Evolutionary conservation across 768 basidiomycete genomes (phyloP).

Genomic region (Leccinum imitatum): DNA sequence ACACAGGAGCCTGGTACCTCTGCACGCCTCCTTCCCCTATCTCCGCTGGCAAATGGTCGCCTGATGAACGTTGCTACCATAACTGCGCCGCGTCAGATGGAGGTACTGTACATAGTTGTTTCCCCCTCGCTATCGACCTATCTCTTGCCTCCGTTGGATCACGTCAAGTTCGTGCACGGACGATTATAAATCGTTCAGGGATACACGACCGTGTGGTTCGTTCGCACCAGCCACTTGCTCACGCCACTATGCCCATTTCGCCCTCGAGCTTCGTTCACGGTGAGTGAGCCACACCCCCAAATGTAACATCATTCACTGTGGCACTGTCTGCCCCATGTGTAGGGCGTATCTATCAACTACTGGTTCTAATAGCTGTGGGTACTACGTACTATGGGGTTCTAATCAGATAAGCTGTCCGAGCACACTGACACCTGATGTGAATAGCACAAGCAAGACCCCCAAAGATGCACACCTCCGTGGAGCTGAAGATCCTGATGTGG

Average conservation of each 20-base stretch:
- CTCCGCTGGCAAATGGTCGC: neutral
- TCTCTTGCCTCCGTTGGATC: neutral
- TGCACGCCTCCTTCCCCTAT: neutral
- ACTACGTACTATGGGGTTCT: neutral
- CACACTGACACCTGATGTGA: neutral
- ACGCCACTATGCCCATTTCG: neutral
- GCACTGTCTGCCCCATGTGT: neutral
- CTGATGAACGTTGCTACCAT: neutral
- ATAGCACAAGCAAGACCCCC: neutral
- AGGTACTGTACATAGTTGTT: neutral
- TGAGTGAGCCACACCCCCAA: neutral
- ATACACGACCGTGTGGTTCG: neutral
- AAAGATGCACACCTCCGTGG: neutral
- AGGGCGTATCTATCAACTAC: neutral
- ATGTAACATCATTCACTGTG: neutral
- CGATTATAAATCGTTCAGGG: neutral
- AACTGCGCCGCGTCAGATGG: neutral
- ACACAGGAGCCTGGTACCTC: too few species aligned
- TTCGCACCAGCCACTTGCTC: neutral
- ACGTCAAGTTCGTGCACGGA: neutral
- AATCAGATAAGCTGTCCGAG: neutral
- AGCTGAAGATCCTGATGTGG: neutral
- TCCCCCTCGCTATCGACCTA: neutral
- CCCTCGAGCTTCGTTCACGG: too few species aligned
- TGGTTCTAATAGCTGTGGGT: neutral